These are phyloP conservation scores for Salix caprea DNA, from an alignment of 345 rosid genomes.

Conservation along the genomic window DNA sequence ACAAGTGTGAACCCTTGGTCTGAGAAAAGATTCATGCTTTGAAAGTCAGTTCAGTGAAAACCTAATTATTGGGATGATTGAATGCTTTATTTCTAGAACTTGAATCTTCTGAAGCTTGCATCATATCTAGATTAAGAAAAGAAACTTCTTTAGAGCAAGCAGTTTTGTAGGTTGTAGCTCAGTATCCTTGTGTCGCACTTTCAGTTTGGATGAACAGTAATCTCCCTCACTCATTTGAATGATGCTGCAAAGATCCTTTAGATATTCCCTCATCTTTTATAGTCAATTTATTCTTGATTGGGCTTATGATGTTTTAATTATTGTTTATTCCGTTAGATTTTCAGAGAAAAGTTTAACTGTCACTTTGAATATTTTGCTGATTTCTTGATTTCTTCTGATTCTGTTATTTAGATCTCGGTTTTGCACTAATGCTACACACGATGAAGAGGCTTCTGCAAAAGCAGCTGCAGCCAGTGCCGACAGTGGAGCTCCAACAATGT, in stretches of 20 bases:
- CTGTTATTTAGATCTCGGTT: conserved; percentile 37
- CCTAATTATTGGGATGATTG: not conserved
- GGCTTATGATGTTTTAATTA: not conserved
- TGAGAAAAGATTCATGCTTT: not conserved
- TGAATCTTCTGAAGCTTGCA: not conserved
- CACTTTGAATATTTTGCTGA: conserved; percentile 1
- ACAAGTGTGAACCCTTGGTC: not conserved
- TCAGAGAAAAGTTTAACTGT: not conserved
- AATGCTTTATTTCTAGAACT: not conserved
- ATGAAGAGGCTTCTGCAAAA: conserved; percentile 80
- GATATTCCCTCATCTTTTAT: not conserved
- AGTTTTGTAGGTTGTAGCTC: not conserved
- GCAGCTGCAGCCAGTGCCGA: conserved; percentile 60
- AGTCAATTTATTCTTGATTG: not conserved
- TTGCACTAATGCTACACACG: conserved; percentile 44
- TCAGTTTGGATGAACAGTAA: not conserved
- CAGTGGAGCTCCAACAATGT: conserved; percentile 84
- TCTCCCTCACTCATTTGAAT: not conserved
- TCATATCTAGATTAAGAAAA: not conserved
- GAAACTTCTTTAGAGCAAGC: not conserved
- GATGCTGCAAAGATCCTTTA: not conserved
- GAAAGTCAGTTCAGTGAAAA: not conserved
- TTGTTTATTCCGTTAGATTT: not conserved
- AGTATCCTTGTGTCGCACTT: not conserved
- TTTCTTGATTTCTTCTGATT: not conserved